These are phyloP conservation scores for Chaetomium fimeti DNA, from an alignment of 495 filamentous ascomycete species.

Conservation along the genomic window DNA sequence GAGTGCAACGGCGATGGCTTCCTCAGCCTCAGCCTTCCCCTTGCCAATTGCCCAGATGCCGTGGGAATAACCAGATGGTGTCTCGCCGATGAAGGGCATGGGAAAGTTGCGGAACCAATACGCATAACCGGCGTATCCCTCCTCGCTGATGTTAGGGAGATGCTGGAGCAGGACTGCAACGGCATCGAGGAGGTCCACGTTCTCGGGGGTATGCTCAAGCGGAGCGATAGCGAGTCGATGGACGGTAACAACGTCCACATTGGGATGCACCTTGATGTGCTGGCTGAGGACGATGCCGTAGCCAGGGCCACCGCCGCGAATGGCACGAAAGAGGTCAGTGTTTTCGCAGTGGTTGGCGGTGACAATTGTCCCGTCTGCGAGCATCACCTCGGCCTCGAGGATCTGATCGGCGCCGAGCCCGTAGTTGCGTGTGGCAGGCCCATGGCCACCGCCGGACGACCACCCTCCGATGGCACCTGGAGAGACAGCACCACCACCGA, in stretches of 20 bases:
- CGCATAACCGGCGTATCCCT: slow-evolving; percentile 17
- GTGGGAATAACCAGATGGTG: slow-evolving; percentile 14
- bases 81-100: not conserved
- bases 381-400: slow-evolving; percentile 45
- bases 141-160: not conserved
- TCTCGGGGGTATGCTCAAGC: slow-evolving; percentile 19
- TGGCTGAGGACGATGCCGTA: slow-evolving; percentile 46
- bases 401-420: slow-evolving; percentile 49
- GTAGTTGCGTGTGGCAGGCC: slow-evolving; percentile 30
- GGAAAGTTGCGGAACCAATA: slow-evolving; percentile 20
- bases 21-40: slow-evolving; percentile 5
- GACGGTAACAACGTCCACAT: slow-evolving; percentile 35
- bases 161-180: slow-evolving; percentile 12
- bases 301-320: slow-evolving; percentile 45
- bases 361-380: slow-evolving; percentile 44
- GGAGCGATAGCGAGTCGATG: slow-evolving; percentile 42
- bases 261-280: slow-evolving; percentile 42
- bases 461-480: slow-evolving; percentile 38
- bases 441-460: slow-evolving; percentile 46
- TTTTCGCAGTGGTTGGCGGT: slow-evolving; percentile 42
- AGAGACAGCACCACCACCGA: slow-evolving; percentile 34
- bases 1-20: not conserved
- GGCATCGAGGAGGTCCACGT: slow-evolving; percentile 19
- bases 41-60: slow-evolving; percentile 17
- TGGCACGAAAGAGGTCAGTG: slow-evolving; percentile 51